Evolutionary conservation across 2,329 filamentous ascomycete species (phyloP).

Genomic region (Fusarium floridanum): DNA sequence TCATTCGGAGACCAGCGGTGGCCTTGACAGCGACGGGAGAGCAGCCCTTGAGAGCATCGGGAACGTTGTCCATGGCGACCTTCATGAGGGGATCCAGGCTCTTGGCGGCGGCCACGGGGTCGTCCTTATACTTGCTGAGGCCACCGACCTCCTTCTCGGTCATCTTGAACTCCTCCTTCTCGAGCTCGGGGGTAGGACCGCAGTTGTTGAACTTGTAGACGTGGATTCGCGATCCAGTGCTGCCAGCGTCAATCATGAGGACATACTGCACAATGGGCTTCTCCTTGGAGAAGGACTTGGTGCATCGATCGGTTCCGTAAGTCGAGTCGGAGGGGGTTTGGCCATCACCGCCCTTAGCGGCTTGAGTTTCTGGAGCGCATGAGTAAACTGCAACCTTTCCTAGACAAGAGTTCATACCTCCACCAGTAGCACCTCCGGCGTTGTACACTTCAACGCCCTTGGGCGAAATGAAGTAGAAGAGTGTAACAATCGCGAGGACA

Average conservation of each 20-base stretch:
- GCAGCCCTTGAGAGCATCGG: constrained; percentile 90
- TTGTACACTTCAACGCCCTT: constrained; percentile 67
- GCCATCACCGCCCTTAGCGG: constrained; percentile 52
- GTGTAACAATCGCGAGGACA: constrained; percentile 68
- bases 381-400: constrained; percentile 14
- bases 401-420: constrained; percentile 19
- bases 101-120: constrained; percentile 88
- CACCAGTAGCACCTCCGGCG: constrained; percentile 48
- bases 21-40: constrained; percentile 97
- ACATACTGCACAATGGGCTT: constrained; percentile 98
- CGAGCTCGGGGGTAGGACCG: constrained; percentile 92
- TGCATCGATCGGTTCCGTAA: constrained; percentile 80
- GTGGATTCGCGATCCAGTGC: constrained; percentile 97
- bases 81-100: constrained; percentile 91
- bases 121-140: constrained; percentile 87
- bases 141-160: constrained; percentile 87
- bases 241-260: constrained; percentile 98
- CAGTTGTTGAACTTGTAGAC: constrained; percentile 99
- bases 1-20: constrained; percentile 90
- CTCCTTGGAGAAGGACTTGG: constrained; percentile 83
- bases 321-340: constrained; percentile 71
- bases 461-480: constrained; percentile 75
- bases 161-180: constrained; percentile 93
- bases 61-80: constrained; percentile 85
- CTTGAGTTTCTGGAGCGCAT: constrained; percentile 41